phyloP scores from a whole-genome alignment of 2,329 filamentous ascomycete species.

The Didymella keratinophila region DNA sequence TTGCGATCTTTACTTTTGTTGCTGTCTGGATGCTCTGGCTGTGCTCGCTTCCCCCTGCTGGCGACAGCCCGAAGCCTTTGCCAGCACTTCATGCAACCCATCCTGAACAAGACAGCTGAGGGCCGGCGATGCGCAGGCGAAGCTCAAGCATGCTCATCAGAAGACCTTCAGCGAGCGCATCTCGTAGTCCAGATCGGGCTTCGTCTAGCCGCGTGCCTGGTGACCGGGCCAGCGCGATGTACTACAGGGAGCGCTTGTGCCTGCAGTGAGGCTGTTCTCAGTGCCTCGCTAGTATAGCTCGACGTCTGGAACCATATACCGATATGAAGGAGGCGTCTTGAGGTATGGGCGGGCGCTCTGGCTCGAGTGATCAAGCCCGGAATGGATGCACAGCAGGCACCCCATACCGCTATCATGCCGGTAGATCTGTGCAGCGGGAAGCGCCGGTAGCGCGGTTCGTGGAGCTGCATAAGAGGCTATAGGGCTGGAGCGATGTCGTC shows the following conservation, averaged over 20 bases:
- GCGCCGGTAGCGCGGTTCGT: constrained; percentile 8
- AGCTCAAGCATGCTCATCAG: not conserved
- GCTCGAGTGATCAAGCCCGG: not conserved
- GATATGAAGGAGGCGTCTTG: not conserved
- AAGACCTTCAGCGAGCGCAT: not conserved
- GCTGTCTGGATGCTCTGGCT: not conserved
- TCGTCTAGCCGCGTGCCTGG: not conserved
- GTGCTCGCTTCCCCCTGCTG: constrained; percentile 9
- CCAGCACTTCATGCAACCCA: not conserved
- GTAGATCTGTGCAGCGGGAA: constrained; percentile 15
- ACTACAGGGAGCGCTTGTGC: not conserved
- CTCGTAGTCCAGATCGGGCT: not conserved
- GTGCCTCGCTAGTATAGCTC: not conserved
- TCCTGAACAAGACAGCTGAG: not conserved
- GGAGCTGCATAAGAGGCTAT: not conserved
- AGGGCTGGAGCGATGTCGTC: constrained; percentile 1
- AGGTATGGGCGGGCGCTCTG: not conserved
- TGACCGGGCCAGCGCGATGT: not conserved
- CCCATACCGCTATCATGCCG: constrained; percentile 6
- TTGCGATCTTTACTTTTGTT: constrained; percentile 17
- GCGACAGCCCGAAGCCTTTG: not conserved
- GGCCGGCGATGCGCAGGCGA: not conserved
- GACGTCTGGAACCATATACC: not conserved
- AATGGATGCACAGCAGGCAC: not conserved
- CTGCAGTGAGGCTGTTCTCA: constrained; percentile 1